These are phyloP conservation scores for Kappamyces sp. DNA, from an alignment of 192 early-diverging fungal genomes.

Conservation along the genomic window DNA sequence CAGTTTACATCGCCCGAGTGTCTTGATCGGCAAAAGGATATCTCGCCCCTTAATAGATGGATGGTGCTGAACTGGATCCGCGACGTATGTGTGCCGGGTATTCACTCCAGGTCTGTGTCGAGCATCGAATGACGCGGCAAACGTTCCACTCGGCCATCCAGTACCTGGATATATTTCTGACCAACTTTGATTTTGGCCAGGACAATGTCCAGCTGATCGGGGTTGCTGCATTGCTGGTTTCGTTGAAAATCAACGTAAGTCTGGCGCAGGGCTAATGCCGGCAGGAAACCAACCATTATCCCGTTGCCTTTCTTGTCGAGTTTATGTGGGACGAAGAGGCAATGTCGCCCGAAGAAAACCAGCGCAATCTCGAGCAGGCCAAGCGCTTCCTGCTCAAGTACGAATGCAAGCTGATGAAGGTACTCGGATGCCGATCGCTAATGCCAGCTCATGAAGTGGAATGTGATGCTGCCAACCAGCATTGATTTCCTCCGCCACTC, in stretches of 20 bases:
- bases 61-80: neutral
- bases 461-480: slow-evolving; percentile 8
- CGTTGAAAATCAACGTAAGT: slow-evolving; percentile 7
- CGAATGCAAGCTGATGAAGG: slow-evolving; percentile 15
- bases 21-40: too few species aligned
- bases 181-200: neutral
- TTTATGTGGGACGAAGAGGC: slow-evolving; percentile 9
- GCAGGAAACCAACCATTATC: neutral
- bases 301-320: slow-evolving; percentile 6
- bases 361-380: neutral
- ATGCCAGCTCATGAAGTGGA: neutral
- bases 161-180: slow-evolving; percentile 7
- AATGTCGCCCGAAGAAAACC: neutral
- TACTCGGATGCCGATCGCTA: neutral
- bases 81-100: neutral
- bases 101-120: slow-evolving; percentile 5
- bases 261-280: neutral
- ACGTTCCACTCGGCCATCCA: slow-evolving; percentile 13
- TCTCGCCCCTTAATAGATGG: too few species aligned
- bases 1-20: too few species aligned
- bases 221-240: slow-evolving; percentile 1
- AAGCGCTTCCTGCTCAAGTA: slow-evolving; percentile 6
- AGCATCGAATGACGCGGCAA: slow-evolving; percentile 6
- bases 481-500: slow-evolving; percentile 9
- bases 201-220: neutral